A percentile compares a stretch with the other conserved stretches of the same genome.
Conservation (phyloP, 2,329 filamentous ascomycete genomes). For the Hymenoscyphus salicellus region DNA sequence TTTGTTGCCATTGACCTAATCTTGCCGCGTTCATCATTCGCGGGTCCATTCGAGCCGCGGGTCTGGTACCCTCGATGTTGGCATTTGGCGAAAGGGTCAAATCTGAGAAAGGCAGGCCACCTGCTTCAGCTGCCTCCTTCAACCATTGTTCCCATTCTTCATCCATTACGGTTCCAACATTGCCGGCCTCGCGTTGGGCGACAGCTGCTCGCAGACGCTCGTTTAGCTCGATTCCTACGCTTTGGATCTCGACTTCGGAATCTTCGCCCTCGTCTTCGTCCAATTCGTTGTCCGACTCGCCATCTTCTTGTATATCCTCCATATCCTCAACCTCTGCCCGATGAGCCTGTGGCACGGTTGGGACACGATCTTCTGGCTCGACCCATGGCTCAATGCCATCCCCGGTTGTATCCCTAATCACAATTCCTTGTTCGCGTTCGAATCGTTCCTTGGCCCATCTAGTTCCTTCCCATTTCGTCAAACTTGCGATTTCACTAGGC, state of each 20-base stretch:
- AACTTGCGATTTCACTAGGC: conserved; percentile 62
- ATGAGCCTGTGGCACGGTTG: conserved; percentile 18
- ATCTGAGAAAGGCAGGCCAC: conserved; percentile 49
- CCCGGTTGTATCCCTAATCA: conserved; percentile 68
- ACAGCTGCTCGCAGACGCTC: conserved; percentile 63
- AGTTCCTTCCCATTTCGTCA: conserved; percentile 82
- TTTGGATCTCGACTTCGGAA: conserved; percentile 53
- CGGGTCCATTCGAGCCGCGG: conserved; percentile 44
- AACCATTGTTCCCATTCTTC: conserved; percentile 74
- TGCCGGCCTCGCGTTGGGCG: conserved; percentile 60
- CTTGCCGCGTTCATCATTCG: conserved; percentile 55
- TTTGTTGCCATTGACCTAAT: conserved; percentile 54
- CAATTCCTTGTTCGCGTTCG: conserved; percentile 69
- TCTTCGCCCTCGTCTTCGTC: conserved; percentile 46
- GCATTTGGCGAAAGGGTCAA: conserved; percentile 34
- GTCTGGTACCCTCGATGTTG: conserved; percentile 37
- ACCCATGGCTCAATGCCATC: conserved; percentile 65
- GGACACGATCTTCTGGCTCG: conserved; percentile 41
- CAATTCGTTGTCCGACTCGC: conserved; percentile 35
- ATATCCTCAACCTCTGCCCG: conserved; percentile 31
- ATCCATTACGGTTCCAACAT: conserved; percentile 58
- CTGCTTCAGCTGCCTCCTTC: conserved; percentile 66
- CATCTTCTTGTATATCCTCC: conserved; percentile 39
- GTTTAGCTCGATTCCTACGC: conserved; percentile 61
- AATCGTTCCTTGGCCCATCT: conserved; percentile 79